phyloP scores from a whole-genome alignment of 2,329 filamentous ascomycete genomes.

The Phyllosticta citriasiana region DNA sequence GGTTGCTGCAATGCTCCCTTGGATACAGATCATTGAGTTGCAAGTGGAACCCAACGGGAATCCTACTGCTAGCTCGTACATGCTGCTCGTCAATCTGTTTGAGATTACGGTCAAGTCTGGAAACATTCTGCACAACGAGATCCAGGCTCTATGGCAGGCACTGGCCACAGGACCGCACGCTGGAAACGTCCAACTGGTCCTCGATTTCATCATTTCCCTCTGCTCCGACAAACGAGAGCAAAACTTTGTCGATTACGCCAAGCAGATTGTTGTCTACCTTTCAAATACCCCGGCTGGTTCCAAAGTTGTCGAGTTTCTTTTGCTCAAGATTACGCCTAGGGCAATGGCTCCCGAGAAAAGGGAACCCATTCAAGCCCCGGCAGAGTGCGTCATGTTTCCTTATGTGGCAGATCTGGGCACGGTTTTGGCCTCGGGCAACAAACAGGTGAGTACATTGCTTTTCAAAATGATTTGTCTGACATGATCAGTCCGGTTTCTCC shows the following conservation, averaged over 20 bases:
- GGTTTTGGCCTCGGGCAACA: slow-evolving; percentile 77
- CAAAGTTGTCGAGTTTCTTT: slow-evolving; percentile 87
- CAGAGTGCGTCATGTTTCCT: slow-evolving; percentile 65
- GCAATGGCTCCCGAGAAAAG: slow-evolving; percentile 68
- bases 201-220: slow-evolving; percentile 92
- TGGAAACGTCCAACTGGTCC: slow-evolving; percentile 83
- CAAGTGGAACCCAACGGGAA: slow-evolving; percentile 86
- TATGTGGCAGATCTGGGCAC: slow-evolving; percentile 81
- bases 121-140: slow-evolving; percentile 83
- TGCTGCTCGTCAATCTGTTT: slow-evolving; percentile 85
- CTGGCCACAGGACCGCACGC: slow-evolving; percentile 85
- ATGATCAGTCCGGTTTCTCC: slow-evolving; percentile 61
- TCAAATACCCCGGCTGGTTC: slow-evolving; percentile 77
- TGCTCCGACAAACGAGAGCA: slow-evolving; percentile 92
- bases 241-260: slow-evolving; percentile 95
- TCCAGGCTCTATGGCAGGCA: slow-evolving; percentile 95
- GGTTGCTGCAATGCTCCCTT: slow-evolving; percentile 86
- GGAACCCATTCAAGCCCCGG: slow-evolving; percentile 39
- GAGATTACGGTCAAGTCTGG: slow-evolving; percentile 94
- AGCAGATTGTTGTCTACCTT: slow-evolving; percentile 94
- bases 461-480: neutral
- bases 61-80: slow-evolving; percentile 84
- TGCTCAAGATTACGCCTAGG: slow-evolving; percentile 84
- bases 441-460: slow-evolving; percentile 46
- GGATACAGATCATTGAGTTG: slow-evolving; percentile 90